A percentile compares a stretch with the other conserved stretches of the same genome.
phyloP scores from a whole-genome alignment of 2,329 filamentous ascomycete genomes.

The Paramyrothecium sp. region DNA sequence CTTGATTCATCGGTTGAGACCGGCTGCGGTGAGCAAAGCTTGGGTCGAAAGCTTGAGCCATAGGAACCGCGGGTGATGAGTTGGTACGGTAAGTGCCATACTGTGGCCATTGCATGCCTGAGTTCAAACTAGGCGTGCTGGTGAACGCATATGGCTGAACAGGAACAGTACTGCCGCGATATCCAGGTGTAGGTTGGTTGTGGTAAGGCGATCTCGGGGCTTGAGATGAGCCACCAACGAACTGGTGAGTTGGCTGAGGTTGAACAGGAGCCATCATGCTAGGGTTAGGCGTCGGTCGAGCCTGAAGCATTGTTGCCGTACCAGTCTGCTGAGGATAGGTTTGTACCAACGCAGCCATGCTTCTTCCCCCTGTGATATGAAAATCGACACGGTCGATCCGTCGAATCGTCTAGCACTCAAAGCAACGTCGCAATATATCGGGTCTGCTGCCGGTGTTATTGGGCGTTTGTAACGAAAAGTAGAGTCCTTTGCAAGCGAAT shows the following conservation, averaged over 20 bases:
- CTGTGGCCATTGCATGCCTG: conserved; percentile 50
- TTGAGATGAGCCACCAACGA: conserved; percentile 35
- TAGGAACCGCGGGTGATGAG: conserved; percentile 42
- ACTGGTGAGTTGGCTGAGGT: conserved; percentile 49
- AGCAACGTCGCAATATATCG: conserved; percentile 12
- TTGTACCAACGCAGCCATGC: conserved; percentile 84
- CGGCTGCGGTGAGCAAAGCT: conserved; percentile 16
- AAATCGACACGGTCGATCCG: conserved; percentile 27
- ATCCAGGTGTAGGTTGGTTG: conserved; percentile 42
- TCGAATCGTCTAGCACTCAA: conserved; percentile 26
- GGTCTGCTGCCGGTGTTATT: too few species aligned
- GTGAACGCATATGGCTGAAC: conserved; percentile 79
- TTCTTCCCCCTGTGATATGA: conserved; percentile 32
- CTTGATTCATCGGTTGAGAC: conserved; percentile 32
- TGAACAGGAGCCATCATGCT: conserved; percentile 49
- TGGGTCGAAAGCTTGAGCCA: conserved; percentile 21
- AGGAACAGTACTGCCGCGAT: conserved; percentile 55
- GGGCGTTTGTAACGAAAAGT: too few species aligned
- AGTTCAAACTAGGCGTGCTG: conserved; percentile 64
- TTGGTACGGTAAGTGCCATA: conserved; percentile 45
- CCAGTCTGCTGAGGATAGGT: conserved; percentile 74
- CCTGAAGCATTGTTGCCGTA: conserved; percentile 74
- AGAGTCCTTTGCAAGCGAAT: too few species aligned
- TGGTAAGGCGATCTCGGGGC: conserved; percentile 27
- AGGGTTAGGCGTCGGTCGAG: conserved; percentile 59